Conservation (phyloP, 192 early-diverging fungal genomes). For the Coemansia sp. region DNA sequence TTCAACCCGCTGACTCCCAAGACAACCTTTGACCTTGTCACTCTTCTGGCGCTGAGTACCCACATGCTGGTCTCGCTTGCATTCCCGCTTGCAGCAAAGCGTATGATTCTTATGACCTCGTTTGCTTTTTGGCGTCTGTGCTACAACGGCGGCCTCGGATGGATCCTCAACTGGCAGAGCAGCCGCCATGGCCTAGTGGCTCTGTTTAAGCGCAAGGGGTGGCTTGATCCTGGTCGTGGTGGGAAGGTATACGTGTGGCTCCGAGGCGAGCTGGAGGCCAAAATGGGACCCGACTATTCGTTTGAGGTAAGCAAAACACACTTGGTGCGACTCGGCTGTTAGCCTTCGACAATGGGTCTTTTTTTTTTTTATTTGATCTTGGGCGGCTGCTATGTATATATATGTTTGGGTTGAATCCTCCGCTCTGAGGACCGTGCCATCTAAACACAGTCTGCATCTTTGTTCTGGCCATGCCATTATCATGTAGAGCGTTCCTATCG, state of each 20-base stretch:
- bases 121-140: slow-evolving; percentile 86
- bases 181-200: slow-evolving; percentile 70
- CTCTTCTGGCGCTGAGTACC: slow-evolving; percentile 63
- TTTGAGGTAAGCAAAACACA: slow-evolving; percentile 59
- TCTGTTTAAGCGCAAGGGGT: slow-evolving; percentile 66
- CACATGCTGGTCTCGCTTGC: slow-evolving; percentile 70
- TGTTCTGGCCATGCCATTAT: neutral
- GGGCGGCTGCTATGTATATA: too few species aligned
- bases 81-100: slow-evolving; percentile 58
- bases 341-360: neutral
- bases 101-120: slow-evolving; percentile 65
- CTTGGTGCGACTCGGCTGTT: neutral
- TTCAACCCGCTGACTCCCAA: slow-evolving; percentile 70
- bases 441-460: slow-evolving; percentile 1
- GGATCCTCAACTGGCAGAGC: slow-evolving; percentile 79
- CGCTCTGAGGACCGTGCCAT: too few species aligned
- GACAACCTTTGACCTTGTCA: slow-evolving; percentile 73
- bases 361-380: too few species aligned
- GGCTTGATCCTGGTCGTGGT: slow-evolving; percentile 63
- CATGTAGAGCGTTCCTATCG: slow-evolving; percentile 70
- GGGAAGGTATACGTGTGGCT: slow-evolving; percentile 61
- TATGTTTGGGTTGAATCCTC: too few species aligned
- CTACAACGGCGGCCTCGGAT: slow-evolving; percentile 88
- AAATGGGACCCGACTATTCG: slow-evolving; percentile 79
- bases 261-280: slow-evolving; percentile 66